These are phyloP conservation scores for Amniculicola lignicola DNA, from an alignment of 495 filamentous ascomycete species.

Conservation along the genomic window DNA sequence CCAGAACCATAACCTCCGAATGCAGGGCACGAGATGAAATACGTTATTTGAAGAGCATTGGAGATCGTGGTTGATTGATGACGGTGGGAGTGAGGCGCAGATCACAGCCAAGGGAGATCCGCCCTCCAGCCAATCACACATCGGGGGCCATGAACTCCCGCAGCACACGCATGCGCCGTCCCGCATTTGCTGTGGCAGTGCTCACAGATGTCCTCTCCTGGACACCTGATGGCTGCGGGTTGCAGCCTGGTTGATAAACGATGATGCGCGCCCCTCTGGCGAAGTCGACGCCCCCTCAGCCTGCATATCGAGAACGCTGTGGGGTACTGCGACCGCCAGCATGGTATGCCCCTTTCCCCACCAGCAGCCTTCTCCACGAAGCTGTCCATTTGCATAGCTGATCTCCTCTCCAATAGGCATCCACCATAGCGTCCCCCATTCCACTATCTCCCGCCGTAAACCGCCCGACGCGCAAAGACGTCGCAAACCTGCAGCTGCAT, in stretches of 20 bases:
- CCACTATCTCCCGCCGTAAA: not conserved
- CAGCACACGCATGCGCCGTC: not conserved
- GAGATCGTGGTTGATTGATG: too few relatives aligned
- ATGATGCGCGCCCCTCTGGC: not conserved
- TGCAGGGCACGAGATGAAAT: too few relatives aligned
- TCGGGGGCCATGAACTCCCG: not conserved
- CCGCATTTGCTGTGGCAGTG: constrained; percentile 7
- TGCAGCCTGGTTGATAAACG: constrained; percentile 26
- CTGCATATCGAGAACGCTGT: constrained; percentile 8
- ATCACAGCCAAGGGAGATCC: too few relatives aligned
- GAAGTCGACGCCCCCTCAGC: constrained; percentile 5
- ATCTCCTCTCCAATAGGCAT: constrained; percentile 1
- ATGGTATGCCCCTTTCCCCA: constrained; percentile 13
- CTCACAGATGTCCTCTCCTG: constrained; percentile 12
- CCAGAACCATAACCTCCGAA: too few relatives aligned
- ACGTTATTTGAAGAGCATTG: too few relatives aligned
- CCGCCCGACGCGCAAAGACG: constrained; percentile 7
- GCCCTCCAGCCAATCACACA: constrained; percentile 1
- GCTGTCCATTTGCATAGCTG: not conserved
- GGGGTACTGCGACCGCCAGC: not conserved
- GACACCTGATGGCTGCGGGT: not conserved
- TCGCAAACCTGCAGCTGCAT: constrained; percentile 13
- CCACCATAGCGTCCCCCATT: constrained; percentile 17
- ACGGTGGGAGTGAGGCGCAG: too few relatives aligned
- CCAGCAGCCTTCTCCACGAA: not conserved